These are phyloP conservation scores for Phytophthora pinifolia DNA, from an alignment of 352 stramenopile species.

Conservation along the genomic window DNA sequence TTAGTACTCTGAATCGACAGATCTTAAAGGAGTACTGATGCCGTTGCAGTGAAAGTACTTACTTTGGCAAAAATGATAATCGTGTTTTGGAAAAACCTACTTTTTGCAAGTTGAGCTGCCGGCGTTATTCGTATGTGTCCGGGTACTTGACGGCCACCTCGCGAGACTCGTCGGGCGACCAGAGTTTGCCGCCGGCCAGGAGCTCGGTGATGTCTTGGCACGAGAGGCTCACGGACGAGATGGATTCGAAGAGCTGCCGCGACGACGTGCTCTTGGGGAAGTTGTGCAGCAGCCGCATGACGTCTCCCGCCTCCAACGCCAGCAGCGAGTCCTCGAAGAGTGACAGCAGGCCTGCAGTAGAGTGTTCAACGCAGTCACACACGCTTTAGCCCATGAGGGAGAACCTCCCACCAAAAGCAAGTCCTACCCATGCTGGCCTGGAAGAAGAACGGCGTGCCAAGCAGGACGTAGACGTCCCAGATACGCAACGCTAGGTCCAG, in stretches of 20 bases:
- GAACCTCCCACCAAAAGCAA: not conserved
- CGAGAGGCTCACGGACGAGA: slow-evolving; percentile 68
- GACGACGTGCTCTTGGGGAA: slow-evolving; percentile 61
- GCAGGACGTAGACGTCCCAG: slow-evolving; percentile 82
- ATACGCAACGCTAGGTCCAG: slow-evolving; percentile 73
- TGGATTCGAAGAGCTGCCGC: slow-evolving; percentile 62
- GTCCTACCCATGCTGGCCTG: slow-evolving; percentile 78
- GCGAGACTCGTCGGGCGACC: slow-evolving; percentile 71
- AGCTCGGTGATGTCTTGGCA: slow-evolving; percentile 70
- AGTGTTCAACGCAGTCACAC: slow-evolving; percentile 4
- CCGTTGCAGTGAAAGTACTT: too few species aligned
- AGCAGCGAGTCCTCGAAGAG: slow-evolving; percentile 75
- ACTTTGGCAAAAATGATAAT: slow-evolving; percentile 14
- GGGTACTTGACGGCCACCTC: slow-evolving; percentile 70
- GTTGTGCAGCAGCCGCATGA: slow-evolving; percentile 83
- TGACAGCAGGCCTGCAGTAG: slow-evolving; percentile 52
- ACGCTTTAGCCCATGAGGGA: not conserved
- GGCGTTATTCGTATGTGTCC: slow-evolving; percentile 69
- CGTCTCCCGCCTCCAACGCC: slow-evolving; percentile 69
- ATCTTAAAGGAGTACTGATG: too few species aligned
- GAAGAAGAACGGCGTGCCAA: slow-evolving; percentile 87
- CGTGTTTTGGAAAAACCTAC: slow-evolving; percentile 6
- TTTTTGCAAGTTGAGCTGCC: slow-evolving; percentile 19
- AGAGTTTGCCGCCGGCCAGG: slow-evolving; percentile 66
- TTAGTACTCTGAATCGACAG: too few species aligned